Percentiles rank a stretch among this genome's conserved stretches.
These are phyloP conservation scores for Wickerhamomyces tratensis DNA, from an alignment of 805 yeast genomes.

Conservation along the genomic window DNA sequence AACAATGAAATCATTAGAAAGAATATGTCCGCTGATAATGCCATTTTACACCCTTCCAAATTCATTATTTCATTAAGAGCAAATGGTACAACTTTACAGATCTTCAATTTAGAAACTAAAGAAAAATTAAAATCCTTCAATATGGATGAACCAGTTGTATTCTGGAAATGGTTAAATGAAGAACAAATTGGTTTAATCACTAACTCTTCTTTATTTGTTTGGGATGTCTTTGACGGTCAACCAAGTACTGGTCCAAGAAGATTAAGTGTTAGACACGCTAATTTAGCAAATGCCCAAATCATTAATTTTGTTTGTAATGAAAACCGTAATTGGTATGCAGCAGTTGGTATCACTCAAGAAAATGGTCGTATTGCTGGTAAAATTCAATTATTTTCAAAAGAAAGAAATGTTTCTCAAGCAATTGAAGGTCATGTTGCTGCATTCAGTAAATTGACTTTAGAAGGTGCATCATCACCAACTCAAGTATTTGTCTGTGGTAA, in stretches of 20 bases:
- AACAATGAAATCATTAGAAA: conserved; percentile 77
- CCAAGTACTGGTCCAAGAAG: conserved; percentile 69
- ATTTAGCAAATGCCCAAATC: conserved; percentile 73
- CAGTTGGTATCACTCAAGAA: conserved; percentile 91
- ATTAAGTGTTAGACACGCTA: conserved; percentile 76
- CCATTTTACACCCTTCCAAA: conserved; percentile 90
- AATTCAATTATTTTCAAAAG: conserved; percentile 83
- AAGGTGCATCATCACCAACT: conserved; percentile 58
- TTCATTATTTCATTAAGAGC: conserved; percentile 90
- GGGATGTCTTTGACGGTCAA: conserved; percentile 79
- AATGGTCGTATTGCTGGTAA: conserved; percentile 93
- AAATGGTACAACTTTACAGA: conserved; percentile 91
- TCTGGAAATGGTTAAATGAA: conserved; percentile 88
- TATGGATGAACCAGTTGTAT: conserved; percentile 80
- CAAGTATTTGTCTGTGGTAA: conserved; percentile 91
- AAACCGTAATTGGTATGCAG: conserved; percentile 84
- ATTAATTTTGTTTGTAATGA: conserved; percentile 82
- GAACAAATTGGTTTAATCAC: conserved; percentile 78
- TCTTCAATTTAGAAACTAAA: conserved; percentile 80
- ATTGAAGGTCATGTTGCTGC: conserved; percentile 96
- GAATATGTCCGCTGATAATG: conserved; percentile 95
- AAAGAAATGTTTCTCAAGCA: conserved; percentile 89
- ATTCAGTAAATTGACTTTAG: conserved; percentile 69
- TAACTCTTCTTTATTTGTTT: conserved; percentile 60
- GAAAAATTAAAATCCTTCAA: conserved; percentile 84